phyloP scores from a whole-genome alignment of 1,284 basidiomycete species.

The Erythrobasidium hasegawianum region DNA sequence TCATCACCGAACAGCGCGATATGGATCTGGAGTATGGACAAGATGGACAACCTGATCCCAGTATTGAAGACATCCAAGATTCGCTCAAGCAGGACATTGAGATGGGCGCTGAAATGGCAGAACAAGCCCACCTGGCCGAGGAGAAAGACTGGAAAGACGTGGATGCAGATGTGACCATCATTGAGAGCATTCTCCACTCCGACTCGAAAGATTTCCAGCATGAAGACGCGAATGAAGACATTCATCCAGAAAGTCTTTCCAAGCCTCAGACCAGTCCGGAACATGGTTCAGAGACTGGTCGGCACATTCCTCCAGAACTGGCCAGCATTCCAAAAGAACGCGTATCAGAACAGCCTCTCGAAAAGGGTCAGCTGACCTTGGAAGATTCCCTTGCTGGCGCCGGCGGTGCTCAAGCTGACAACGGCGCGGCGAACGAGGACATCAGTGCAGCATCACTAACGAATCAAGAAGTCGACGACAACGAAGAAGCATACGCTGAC shows the following conservation, averaged over 20 bases:
- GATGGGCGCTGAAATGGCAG: constrained; percentile 30
- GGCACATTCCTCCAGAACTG: no score
- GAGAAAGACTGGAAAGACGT: constrained; percentile 30
- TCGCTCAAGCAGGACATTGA: constrained; percentile 17
- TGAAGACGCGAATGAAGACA: not conserved
- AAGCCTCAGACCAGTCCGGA: not conserved
- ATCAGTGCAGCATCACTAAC: not conserved
- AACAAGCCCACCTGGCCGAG: constrained; percentile 16
- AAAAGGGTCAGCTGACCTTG: not conserved
- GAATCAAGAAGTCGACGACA: not conserved
- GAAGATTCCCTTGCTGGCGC: not conserved
- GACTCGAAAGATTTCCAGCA: no score
- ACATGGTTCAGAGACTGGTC: not conserved
- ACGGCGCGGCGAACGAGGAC: no score
- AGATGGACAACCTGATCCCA: constrained; percentile 7
- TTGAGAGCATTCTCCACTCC: not conserved
- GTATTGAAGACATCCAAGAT: constrained; percentile 23
- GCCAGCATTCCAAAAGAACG: not conserved
- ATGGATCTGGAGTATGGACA: constrained; percentile 28
- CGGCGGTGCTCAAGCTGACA: no score
- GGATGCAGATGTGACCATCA: constrained; percentile 5
- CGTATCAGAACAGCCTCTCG: not conserved
- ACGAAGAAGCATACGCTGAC: constrained; percentile 15
- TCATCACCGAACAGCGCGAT: constrained; percentile 10
- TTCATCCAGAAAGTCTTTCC: no score